These are phyloP conservation scores for Mortierella sp. DNA, from an alignment of 371 early-diverging fungal genomes.

Conservation along the genomic window DNA sequence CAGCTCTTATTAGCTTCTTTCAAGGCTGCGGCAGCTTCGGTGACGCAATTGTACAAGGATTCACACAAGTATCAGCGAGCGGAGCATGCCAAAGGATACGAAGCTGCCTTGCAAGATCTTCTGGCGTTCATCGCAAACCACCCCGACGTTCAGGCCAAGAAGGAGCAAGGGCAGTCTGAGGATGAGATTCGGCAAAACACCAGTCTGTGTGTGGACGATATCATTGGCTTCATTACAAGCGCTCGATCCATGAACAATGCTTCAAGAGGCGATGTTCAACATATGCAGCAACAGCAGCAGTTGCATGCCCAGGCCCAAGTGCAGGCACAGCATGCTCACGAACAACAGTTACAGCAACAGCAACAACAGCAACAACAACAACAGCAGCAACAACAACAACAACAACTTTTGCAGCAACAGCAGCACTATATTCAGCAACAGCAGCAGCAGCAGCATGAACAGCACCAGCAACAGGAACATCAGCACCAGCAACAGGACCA, in stretches of 20 bases:
- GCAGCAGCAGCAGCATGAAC: slow-evolving; percentile 23
- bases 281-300: slow-evolving; percentile 27
- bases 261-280: slow-evolving; percentile 28
- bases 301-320: slow-evolving; percentile 31
- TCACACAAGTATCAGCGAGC: slow-evolving; percentile 70
- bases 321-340: slow-evolving; percentile 38
- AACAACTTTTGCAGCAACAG: slow-evolving; percentile 22
- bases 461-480: slow-evolving; percentile 20
- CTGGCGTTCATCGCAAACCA: slow-evolving; percentile 67
- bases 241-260: slow-evolving; percentile 57
- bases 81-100: slow-evolving; percentile 76
- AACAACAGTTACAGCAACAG: slow-evolving; percentile 36
- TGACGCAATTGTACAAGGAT: slow-evolving; percentile 79
- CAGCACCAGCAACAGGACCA: slow-evolving; percentile 26
- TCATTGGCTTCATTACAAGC: slow-evolving; percentile 64
- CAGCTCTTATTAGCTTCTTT: slow-evolving; percentile 71
- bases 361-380: slow-evolving; percentile 37
- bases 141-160: slow-evolving; percentile 53
- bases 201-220: slow-evolving; percentile 63
- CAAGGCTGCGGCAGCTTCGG: slow-evolving; percentile 74
- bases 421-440: slow-evolving; percentile 6
- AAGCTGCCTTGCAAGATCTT: slow-evolving; percentile 77
- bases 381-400: slow-evolving; percentile 26
- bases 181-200: slow-evolving; percentile 48
- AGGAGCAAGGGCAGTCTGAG: slow-evolving; percentile 55